Conservation (phyloP, 768 basidiomycete species). For the Sporobolomyces phaffii region DNA sequence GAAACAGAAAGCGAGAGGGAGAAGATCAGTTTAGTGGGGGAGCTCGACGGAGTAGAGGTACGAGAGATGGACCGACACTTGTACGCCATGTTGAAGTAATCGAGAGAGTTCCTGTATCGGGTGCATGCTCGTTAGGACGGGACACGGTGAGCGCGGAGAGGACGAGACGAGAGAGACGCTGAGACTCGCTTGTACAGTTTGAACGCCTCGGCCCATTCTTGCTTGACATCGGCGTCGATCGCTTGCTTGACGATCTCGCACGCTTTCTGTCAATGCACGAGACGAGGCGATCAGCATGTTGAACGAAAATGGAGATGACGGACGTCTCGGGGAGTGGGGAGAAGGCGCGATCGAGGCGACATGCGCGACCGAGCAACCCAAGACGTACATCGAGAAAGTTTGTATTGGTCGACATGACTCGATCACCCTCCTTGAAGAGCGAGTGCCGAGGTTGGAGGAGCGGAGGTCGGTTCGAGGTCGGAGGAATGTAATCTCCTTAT, state of each 20-base stretch:
- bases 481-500: no score
- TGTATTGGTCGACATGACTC: conserved; percentile 40
- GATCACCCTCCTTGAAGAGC: neutral
- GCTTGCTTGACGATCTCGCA: conserved; percentile 68
- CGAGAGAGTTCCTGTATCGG: conserved; percentile 86
- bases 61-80: conserved; percentile 58
- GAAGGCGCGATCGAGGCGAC: no score
- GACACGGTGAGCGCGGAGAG: neutral
- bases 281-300: neutral
- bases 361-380: no score
- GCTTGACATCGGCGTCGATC: conserved; percentile 66
- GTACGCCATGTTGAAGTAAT: conserved; percentile 96
- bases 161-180: neutral
- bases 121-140: no score
- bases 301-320: neutral
- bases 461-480: no score
- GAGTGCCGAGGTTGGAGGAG: neutral
- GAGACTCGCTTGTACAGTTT: conserved; percentile 49
- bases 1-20: neutral
- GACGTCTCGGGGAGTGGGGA: conserved; percentile 29
- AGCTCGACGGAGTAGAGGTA: neutral
- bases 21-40: no score
- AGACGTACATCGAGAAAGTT: conserved; percentile 47
- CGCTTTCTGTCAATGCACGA: conserved; percentile 18
- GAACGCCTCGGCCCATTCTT: conserved; percentile 90